Evolutionary conservation across 73 alveolate species (phyloP).

Genomic region (Strombidium stylifer): DNA sequence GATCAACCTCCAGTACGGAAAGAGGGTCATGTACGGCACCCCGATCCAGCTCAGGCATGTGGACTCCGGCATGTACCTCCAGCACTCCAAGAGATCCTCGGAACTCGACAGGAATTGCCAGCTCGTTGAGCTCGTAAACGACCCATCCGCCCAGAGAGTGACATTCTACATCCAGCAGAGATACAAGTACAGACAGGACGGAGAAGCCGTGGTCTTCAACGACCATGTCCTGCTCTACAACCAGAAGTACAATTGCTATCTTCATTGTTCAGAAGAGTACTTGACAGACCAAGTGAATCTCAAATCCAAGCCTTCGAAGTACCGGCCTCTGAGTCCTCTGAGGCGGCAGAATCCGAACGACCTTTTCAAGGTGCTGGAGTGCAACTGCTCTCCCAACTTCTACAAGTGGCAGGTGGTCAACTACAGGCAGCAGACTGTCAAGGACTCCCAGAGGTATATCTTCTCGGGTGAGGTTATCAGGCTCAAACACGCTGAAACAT

Average conservation of each 20-base stretch:
- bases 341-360: conserved; percentile 7
- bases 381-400: conserved; percentile 15
- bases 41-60: conserved; percentile 30
- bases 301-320: conserved; percentile 16
- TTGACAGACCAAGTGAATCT: conserved; percentile 1
- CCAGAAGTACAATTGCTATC: not conserved
- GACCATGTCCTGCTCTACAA: conserved; percentile 35
- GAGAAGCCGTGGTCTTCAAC: conserved; percentile 22
- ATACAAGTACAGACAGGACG: conserved; percentile 45
- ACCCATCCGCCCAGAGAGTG: conserved; percentile 8
- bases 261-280: conserved; percentile 20
- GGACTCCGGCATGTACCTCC: conserved; percentile 26
- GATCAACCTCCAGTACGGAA: too few species aligned
- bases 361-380: conserved; percentile 23
- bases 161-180: conserved; percentile 30
- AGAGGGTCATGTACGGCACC: conserved; percentile 34
- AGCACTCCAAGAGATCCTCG: conserved; percentile 16
- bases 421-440: not conserved
- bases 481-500: conserved; percentile 52
- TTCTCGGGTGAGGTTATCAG: conserved; percentile 37
- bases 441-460: conserved; percentile 3
- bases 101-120: conserved; percentile 12
- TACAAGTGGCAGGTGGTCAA: conserved; percentile 29
- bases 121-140: not conserved
- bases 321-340: conserved; percentile 19